Percentiles rank a stretch among this genome's conserved stretches.
These are phyloP conservation scores for Pholiota adiposa DNA, from an alignment of 1,284 basidiomycete species.

Conservation along the genomic window DNA sequence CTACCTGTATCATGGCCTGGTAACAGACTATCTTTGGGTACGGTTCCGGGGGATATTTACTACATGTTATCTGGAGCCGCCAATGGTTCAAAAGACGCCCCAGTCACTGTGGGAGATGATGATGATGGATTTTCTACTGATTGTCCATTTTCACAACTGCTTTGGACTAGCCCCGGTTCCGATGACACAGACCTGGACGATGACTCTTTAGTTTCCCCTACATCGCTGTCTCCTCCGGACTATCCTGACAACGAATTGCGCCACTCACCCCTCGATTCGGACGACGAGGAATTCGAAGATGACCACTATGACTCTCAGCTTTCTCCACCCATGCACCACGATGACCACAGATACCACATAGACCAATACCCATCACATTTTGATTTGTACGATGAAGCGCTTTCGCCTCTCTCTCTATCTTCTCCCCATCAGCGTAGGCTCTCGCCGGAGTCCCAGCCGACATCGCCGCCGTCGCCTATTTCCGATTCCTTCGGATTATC, in stretches of 20 bases:
- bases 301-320: slow-evolving; percentile 10
- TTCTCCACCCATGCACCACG: slow-evolving; percentile 7
- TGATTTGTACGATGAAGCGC: slow-evolving; percentile 12
- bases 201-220: slow-evolving; percentile 14
- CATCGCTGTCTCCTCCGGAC: slow-evolving; percentile 17
- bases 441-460: neutral
- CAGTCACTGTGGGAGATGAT: neutral
- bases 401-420: neutral
- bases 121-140: neutral
- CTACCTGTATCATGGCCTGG: slow-evolving; percentile 9
- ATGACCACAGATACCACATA: slow-evolving; percentile 23
- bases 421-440: neutral
- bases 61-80: neutral
- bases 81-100: neutral
- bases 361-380: slow-evolving; percentile 22
- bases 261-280: slow-evolving; percentile 8
- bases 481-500: neutral
- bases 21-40: neutral
- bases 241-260: neutral
- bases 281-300: slow-evolving; percentile 14
- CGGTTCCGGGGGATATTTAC: neutral
- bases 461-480: neutral
- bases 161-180: slow-evolving; percentile 22
- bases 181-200: slow-evolving; percentile 23
- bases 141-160: neutral